Base-by-base conservation (phyloP, 805 yeast genomes). In the Nakazawaea populi region DNA sequence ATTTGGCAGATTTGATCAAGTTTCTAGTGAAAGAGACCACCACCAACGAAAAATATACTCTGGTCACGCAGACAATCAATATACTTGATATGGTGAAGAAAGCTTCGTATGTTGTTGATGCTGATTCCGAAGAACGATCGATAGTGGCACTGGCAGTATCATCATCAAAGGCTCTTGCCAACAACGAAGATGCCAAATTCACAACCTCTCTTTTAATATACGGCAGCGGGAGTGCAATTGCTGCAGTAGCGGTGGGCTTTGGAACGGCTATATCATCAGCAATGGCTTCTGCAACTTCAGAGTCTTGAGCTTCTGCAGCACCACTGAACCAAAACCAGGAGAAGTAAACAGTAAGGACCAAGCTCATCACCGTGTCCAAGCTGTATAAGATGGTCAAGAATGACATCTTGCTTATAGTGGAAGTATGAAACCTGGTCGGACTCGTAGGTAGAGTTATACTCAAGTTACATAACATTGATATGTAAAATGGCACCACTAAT, bases 331-430 rank as follows among this genome's bases (percentile, higher is more conserved):
- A 92, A 54, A 80, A 76, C 48, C 77, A 75, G 5, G 84, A 76
- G 63, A 92, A 91, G 67, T 82, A 86, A 5, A 84, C 56, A 24
- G 96, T 87, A 66, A 86, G 90, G 3, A 85, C 66, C 30, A 81
- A 65, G 30, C 89, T 87, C 40, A 80, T 65, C 0, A 83, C 35
- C 0, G 96, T 83, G 63, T 92, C 97, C 8, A 80, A 42, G 1
- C 79, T 58, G 64, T 84, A 91, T 3, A 85, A 63, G 42, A 85
- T 67, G 12, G 87, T 76, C 31, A 85, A 80, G 30, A 84, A 72
- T 4, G 94, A 79, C 58, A 80, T 74, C 44, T 79, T 77, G 54
- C 86, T 71, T 5, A 85, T 76, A 43, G 77, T 77, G 43, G 86
- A 84, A 44, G 72, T 68, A 48, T 73, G 69, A 32, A 38, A 42